Conservation (phyloP, 345 rosid genomes). For the Pistacia vera region DNA sequence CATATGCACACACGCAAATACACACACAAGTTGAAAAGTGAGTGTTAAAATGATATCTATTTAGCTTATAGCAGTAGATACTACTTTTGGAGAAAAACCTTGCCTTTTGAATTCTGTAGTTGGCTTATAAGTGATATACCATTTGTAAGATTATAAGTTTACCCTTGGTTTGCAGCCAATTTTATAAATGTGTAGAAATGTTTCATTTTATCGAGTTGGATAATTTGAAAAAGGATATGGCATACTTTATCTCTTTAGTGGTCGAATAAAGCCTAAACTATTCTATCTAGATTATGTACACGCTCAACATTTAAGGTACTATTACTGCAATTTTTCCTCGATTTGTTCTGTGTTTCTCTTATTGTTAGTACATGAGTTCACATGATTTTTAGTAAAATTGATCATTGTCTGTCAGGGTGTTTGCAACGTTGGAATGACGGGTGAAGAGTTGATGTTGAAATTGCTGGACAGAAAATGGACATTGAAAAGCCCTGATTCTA, state of each 20-base stretch:
- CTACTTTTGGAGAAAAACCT: background rate
- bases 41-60: too few species aligned
- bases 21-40: background rate
- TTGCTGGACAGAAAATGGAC: constrained; percentile 78
- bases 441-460: constrained; percentile 38
- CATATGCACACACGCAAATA: background rate
- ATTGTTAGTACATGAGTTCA: background rate
- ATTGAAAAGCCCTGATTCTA: constrained; percentile 55
- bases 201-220: background rate
- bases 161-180: background rate
- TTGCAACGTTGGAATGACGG: constrained; percentile 29
- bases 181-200: background rate
- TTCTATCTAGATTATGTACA: background rate
- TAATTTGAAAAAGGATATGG: background rate
- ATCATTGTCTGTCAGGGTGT: constrained; percentile 31
- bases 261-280: background rate
- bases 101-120: background rate
- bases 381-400: background rate
- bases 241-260: background rate
- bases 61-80: background rate
- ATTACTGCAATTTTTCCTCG: background rate
- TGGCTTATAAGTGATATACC: background rate
- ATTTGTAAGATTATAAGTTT: background rate
- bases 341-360: background rate
- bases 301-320: background rate